phyloP scores from a whole-genome alignment of 192 early-diverging fungal genomes.

The Phycomyces blakesleeanus region DNA sequence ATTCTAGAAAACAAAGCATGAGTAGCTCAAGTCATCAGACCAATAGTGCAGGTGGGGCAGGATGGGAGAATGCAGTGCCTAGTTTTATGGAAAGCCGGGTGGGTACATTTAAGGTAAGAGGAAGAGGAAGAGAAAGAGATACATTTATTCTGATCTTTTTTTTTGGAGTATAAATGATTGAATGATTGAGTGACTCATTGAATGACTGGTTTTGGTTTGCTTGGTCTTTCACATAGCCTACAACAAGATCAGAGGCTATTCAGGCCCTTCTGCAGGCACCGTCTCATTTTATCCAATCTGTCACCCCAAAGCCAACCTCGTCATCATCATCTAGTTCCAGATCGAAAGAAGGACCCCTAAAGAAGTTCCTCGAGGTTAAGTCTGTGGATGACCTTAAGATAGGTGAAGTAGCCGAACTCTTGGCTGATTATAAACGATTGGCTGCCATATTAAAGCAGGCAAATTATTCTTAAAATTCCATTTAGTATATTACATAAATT shows the following conservation, averaged over 20 bases:
- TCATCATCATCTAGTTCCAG: not conserved
- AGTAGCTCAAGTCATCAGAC: not conserved
- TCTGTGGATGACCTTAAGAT: constrained; percentile 28
- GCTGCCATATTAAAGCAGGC: constrained; percentile 35
- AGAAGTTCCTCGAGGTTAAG: constrained; percentile 26
- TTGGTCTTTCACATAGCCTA: not conserved
- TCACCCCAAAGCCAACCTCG: not conserved
- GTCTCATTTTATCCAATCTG: constrained; percentile 18
- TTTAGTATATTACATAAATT: too few species aligned
- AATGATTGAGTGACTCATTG: not conserved
- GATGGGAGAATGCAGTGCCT: constrained; percentile 11
- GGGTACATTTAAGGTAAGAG: not conserved
- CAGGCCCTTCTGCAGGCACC: constrained; percentile 22
- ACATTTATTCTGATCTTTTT: too few species aligned
- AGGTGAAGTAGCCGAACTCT: constrained; percentile 29
- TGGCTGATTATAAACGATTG: constrained; percentile 37
- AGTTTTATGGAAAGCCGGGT: constrained; percentile 18
- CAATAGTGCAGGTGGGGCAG: not conserved
- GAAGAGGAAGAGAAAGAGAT: not conserved
- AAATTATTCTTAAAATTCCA: not conserved
- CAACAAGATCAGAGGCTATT: constrained; percentile 7
- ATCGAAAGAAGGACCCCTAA: constrained; percentile 15
- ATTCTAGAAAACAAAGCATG: not conserved
- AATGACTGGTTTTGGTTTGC: not conserved
- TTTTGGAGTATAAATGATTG: too few species aligned